phyloP scores from a whole-genome alignment of 345 rosid species.

The Syzygium oleosum region DNA sequence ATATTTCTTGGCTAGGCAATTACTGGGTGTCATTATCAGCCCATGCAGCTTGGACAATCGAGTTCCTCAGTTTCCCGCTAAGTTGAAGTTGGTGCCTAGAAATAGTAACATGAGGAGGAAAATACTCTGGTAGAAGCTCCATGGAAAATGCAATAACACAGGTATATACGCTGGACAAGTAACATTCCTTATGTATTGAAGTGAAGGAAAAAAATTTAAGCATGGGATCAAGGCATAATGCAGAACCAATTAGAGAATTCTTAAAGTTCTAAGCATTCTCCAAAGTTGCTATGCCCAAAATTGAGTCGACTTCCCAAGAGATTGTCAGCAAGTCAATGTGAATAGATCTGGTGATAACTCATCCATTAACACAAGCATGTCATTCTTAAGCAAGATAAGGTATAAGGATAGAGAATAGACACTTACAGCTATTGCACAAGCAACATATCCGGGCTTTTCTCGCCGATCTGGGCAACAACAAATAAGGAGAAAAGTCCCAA shows the following conservation, averaged over 20 bases:
- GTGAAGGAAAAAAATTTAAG: not conserved
- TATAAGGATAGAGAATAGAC: not conserved
- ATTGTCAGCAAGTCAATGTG: not conserved
- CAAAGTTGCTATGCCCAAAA: not conserved
- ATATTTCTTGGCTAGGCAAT: not conserved
- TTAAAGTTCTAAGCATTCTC: not conserved
- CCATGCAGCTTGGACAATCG: not conserved
- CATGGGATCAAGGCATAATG: not conserved
- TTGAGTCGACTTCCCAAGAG: not conserved
- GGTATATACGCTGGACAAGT: not conserved
- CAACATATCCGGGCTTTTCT: slow-evolving; percentile 82
- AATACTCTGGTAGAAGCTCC: not conserved
- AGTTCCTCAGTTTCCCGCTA: not conserved
- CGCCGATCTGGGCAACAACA: slow-evolving; percentile 49
- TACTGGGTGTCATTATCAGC: not conserved
- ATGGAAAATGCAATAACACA: not conserved
- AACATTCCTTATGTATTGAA: not conserved
- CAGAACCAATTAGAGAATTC: not conserved
- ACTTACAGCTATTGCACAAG: slow-evolving; percentile 78
- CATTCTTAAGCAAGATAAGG: not conserved
- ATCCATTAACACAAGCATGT: not conserved
- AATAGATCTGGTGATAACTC: not conserved
- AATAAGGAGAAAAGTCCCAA: slow-evolving; percentile 55
- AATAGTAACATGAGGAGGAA: not conserved
- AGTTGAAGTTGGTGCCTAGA: not conserved